Base-by-base conservation (phyloP, 352 stramenopile genomes). In the Pythium pyrilobum region DNA sequence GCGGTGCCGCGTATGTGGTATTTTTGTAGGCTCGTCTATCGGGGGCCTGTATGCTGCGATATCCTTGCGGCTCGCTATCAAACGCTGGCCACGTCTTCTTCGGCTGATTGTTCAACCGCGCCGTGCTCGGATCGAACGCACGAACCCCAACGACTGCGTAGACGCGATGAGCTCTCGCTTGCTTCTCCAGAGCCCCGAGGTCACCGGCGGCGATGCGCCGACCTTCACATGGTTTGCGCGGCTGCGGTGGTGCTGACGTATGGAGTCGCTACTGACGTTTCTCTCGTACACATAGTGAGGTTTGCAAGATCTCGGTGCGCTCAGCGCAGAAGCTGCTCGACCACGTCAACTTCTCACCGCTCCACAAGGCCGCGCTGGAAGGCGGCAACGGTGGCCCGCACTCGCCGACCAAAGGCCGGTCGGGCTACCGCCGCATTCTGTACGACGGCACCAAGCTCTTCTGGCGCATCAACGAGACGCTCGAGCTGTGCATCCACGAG, bases 391-490 rank as follows among this genome's bases (percentile, higher is more conserved):
- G 38, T 23, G 25, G 41, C 20, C 47, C 47, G 7, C 64, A 64
- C 44, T 71, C 52, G 37, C 55, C 58, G 15, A 54, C 54, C 18
- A 64, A 62, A 24, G 39, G 44, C 10, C 57, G 37, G 38, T 64
- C 53, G 16, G 62, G 67, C 31, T 64, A 87, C 56, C 76, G 80
- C 21, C 74, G 73, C 31, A 54, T 92, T 16, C 55, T 92, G 25
- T 94, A 92, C 54, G 84, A 94, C 40, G 84, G 84, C 27, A 89
- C 74, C 27, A 92, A 94, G 56, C 69, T 94, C 15, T 94, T 94
- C 32, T 94, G 84, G 84, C 81, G 81, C 29, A 82, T 90, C 51
- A 92, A 92, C 53, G 81, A 92, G 62, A 94, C 84, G 23, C 61
- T 94, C 1, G 84, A 94, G 57, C 58, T 94, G 25, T 87, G 81